These are phyloP conservation scores for Apiotrichum brassicae DNA, from an alignment of 1,284 basidiomycete species.

Conservation along the genomic window DNA sequence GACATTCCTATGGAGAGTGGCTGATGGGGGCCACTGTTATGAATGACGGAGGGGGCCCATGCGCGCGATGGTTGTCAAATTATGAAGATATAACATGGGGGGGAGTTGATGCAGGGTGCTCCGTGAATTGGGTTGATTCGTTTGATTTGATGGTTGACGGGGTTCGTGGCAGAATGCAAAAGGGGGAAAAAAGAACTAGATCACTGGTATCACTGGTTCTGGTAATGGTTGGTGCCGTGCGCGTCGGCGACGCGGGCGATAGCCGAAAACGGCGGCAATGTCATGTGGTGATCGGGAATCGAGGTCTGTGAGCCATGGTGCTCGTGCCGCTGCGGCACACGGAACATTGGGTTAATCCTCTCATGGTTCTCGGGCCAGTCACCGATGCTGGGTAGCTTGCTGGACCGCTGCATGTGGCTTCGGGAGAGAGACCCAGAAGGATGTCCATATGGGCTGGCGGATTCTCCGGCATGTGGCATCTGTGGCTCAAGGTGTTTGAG, in stretches of 20 bases:
- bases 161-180: too few species aligned
- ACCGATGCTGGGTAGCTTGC: slow-evolving; percentile 49
- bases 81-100: too few species aligned
- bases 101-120: too few species aligned
- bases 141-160: too few species aligned
- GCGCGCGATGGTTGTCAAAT: too few species aligned
- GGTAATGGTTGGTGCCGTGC: neutral
- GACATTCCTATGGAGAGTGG: too few species aligned
- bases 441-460: slow-evolving; percentile 40
- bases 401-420: slow-evolving; percentile 19
- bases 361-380: slow-evolving; percentile 42
- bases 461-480: slow-evolving; percentile 20
- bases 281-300: slow-evolving; percentile 30
- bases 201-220: too few species aligned
- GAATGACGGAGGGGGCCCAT: too few species aligned
- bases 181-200: too few species aligned
- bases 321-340: slow-evolving; percentile 51
- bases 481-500: slow-evolving; percentile 5
- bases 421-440: slow-evolving; percentile 32
- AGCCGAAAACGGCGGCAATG: slow-evolving; percentile 48
- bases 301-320: slow-evolving; percentile 23
- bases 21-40: too few species aligned
- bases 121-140: too few species aligned
- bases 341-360: slow-evolving; percentile 77
- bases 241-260: slow-evolving; percentile 36